Evolutionary conservation across 2,329 filamentous ascomycete species (phyloP).

Genomic region (Elsinoe perseae): DNA sequence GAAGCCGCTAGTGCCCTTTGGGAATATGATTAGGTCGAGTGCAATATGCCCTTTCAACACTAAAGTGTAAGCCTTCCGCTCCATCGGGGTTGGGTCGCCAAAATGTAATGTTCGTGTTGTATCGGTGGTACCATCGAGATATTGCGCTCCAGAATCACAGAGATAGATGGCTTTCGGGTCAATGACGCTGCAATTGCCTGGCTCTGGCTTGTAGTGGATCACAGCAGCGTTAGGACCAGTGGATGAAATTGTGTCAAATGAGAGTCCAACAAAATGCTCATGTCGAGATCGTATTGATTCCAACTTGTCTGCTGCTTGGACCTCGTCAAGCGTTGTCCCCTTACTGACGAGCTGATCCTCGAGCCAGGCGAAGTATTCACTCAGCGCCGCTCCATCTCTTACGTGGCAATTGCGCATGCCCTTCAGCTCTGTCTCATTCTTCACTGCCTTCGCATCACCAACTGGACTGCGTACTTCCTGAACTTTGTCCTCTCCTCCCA

Average conservation of each 20-base stretch:
- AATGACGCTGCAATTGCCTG: conserved; percentile 70
- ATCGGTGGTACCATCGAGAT: conserved; percentile 89
- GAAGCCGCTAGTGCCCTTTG: conserved; percentile 90
- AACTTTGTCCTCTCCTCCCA: conserved; percentile 78
- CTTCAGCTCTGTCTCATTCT: conserved; percentile 80
- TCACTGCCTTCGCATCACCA: conserved; percentile 84
- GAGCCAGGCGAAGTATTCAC: conserved; percentile 92
- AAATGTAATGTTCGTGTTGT: conserved; percentile 93
- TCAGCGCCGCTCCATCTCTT: conserved; percentile 82
- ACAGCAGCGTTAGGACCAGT: conserved; percentile 88
- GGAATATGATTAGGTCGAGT: conserved; percentile 78
- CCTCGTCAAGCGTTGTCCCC: conserved; percentile 71
- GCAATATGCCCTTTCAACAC: conserved; percentile 92
- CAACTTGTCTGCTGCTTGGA: conserved; percentile 84
- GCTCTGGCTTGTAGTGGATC: conserved; percentile 91
- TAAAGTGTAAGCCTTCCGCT: conserved; percentile 84
- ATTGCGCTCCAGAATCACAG: conserved; percentile 96
- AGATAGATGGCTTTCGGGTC: conserved; percentile 83
- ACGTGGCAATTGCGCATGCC: conserved; percentile 94
- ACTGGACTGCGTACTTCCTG: conserved; percentile 84
- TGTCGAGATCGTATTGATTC: conserved; percentile 64
- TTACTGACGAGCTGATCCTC: conserved; percentile 76
- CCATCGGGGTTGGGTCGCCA: conserved; percentile 70
- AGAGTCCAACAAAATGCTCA: conserved; percentile 76
- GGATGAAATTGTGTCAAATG: conserved; percentile 92